A percentile compares a stretch with the other conserved stretches of the same genome.
Evolutionary conservation across 1,139 yeast species (phyloP).

Genomic region (Barnettozyma hawaiiensis): DNA sequence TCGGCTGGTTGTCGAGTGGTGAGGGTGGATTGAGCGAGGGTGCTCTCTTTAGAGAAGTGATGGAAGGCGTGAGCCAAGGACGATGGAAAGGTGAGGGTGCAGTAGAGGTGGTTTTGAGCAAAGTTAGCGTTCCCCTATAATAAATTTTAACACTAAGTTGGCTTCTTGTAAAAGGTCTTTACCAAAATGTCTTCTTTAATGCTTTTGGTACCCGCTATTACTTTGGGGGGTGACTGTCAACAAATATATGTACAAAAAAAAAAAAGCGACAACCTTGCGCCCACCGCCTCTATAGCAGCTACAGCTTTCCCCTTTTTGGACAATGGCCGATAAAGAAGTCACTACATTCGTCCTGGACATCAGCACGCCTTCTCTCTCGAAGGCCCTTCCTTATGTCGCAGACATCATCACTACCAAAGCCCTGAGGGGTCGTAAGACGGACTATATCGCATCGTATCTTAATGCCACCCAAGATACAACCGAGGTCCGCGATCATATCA

Average conservation of each 20-base stretch:
- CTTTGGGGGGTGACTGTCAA: no score
- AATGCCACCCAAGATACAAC: slow-evolving; percentile 8
- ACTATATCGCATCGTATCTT: slow-evolving; percentile 43
- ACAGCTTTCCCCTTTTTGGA: background rate
- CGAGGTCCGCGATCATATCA: slow-evolving; percentile 11
- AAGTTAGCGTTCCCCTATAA: slow-evolving; percentile 43
- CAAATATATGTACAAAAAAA: no score
- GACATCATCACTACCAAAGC: slow-evolving; percentile 38
- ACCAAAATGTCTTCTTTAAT: no score
- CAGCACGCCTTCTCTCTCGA: slow-evolving; percentile 32
- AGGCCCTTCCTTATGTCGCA: slow-evolving; percentile 37
- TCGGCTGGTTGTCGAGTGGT: background rate
- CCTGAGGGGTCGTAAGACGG: slow-evolving; percentile 48
- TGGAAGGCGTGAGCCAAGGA: slow-evolving; percentile 33
- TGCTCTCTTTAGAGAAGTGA: slow-evolving; percentile 25
- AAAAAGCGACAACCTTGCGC: background rate
- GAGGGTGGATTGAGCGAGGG: slow-evolving; percentile 32
- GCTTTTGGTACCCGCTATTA: no score
- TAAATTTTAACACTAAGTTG: no score
- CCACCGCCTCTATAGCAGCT: no score
- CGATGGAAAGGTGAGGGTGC: slow-evolving; percentile 36
- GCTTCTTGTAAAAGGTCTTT: no score
- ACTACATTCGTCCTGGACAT: slow-evolving; percentile 53
- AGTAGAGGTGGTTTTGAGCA: slow-evolving; percentile 42
- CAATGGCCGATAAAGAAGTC: slow-evolving; percentile 36